These are phyloP conservation scores for Schwanniomyces sp. DNA, from an alignment of 805 yeast species.

Conservation along the genomic window DNA sequence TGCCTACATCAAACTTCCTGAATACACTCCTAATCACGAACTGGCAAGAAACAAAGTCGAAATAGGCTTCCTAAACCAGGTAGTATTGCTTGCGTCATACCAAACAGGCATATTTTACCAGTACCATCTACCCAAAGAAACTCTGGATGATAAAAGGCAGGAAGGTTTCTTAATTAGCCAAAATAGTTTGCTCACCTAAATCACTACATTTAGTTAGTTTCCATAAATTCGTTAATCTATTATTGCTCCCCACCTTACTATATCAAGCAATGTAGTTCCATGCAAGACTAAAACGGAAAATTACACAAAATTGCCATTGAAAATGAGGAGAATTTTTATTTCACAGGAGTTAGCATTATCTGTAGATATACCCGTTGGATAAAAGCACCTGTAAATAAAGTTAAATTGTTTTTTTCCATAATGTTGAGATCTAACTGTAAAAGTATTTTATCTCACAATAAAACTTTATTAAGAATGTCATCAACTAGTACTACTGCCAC, in stretches of 20 bases:
- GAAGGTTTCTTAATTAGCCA: slow-evolving; percentile 31
- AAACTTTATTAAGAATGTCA: slow-evolving; percentile 5
- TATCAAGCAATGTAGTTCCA: neutral
- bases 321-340: slow-evolving; percentile 10
- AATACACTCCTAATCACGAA: slow-evolving; percentile 17
- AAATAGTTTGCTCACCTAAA: slow-evolving; percentile 10
- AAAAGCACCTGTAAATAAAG: neutral
- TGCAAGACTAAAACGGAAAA: neutral
- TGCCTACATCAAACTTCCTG: slow-evolving; percentile 40
- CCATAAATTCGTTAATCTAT: neutral
- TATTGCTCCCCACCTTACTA: neutral
- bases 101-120: slow-evolving; percentile 39
- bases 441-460: neutral
- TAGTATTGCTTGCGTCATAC: slow-evolving; percentile 38
- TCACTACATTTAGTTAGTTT: neutral
- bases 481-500: slow-evolving; percentile 6
- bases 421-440: slow-evolving; percentile 4
- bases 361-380: neutral
- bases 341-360: slow-evolving; percentile 4
- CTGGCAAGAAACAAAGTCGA: slow-evolving; percentile 22
- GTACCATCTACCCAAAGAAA: slow-evolving; percentile 29
- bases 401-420: neutral
- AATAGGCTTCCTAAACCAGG: slow-evolving; percentile 35
- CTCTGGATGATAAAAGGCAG: slow-evolving; percentile 22
- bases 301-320: slow-evolving; percentile 1